Conservation (phyloP, 2,329 filamentous ascomycete species). For the Monosporascus sp. region DNA sequence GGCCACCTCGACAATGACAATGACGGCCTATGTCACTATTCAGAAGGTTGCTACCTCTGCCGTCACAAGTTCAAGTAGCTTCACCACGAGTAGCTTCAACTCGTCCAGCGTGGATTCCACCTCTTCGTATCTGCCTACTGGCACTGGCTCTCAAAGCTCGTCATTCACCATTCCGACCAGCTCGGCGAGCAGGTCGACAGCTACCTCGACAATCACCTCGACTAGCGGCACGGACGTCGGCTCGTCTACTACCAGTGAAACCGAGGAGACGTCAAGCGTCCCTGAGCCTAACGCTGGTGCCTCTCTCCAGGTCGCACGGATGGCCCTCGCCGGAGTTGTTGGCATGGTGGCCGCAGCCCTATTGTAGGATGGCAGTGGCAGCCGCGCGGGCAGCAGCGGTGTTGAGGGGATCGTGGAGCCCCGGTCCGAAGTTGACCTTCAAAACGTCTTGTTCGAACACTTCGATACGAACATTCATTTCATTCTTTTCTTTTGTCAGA, state of each 20-base stretch:
- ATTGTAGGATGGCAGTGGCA: slow-evolving; percentile 34
- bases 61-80: slow-evolving; percentile 1
- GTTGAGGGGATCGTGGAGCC: not conserved
- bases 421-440: slow-evolving; percentile 1
- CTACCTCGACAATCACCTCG: slow-evolving; percentile 1
- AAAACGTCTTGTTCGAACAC: slow-evolving; percentile 12
- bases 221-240: slow-evolving; percentile 8
- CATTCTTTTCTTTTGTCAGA: slow-evolving; percentile 29
- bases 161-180: slow-evolving; percentile 17
- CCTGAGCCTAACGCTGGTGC: slow-evolving; percentile 37
- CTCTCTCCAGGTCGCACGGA: slow-evolving; percentile 37
- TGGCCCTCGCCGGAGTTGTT: slow-evolving; percentile 44
- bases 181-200: slow-evolving; percentile 18
- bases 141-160: slow-evolving; percentile 27
- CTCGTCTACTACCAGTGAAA: slow-evolving; percentile 19
- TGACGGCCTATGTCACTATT: slow-evolving; percentile 49
- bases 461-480: slow-evolving; percentile 23
- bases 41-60: slow-evolving; percentile 33
- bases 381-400: not conserved
- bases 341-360: slow-evolving; percentile 47
- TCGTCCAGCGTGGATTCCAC: slow-evolving; percentile 30
- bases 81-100: slow-evolving; percentile 30
- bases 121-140: slow-evolving; percentile 23
- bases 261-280: slow-evolving; percentile 29
- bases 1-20: slow-evolving; percentile 43